A percentile compares a stretch with the other conserved stretches of the same genome.
Conservation (phyloP, 2,329 filamentous ascomycete species). For the Aspergillus aculeatinus region DNA sequence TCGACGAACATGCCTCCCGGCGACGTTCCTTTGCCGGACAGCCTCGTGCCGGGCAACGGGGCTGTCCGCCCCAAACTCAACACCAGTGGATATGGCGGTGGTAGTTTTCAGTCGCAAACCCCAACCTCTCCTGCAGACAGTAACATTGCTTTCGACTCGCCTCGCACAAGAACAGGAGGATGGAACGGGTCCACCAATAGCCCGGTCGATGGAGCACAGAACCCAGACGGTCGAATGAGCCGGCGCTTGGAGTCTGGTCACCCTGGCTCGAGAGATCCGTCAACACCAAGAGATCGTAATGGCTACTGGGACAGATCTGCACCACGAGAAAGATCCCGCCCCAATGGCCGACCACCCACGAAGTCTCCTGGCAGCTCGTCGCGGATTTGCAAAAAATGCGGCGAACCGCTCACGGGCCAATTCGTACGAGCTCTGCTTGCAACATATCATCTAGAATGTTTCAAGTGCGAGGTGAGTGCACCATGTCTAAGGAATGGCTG, state of each 20-base stretch:
- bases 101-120: constrained; percentile 37
- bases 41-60: constrained; percentile 45
- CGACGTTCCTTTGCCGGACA: constrained; percentile 42
- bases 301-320: constrained; percentile 34
- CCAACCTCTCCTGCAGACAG: constrained; percentile 43
- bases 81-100: constrained; percentile 36
- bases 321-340: constrained; percentile 37
- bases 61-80: constrained; percentile 39
- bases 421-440: constrained; percentile 92
- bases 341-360: constrained; percentile 35
- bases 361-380: constrained; percentile 39
- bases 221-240: constrained; percentile 31
- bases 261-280: constrained; percentile 22
- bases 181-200: constrained; percentile 22
- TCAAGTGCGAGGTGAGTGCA: constrained; percentile 82
- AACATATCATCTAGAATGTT: constrained; percentile 96
- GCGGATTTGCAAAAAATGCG: constrained; percentile 79
- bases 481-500: not conserved
- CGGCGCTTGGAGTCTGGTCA: constrained; percentile 32
- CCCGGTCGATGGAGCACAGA: constrained; percentile 26
- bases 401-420: constrained; percentile 83
- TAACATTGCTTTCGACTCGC: constrained; percentile 36
- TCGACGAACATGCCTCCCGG: constrained; percentile 42
- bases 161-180: constrained; percentile 31
- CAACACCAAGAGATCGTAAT: constrained; percentile 29